Evolutionary conservation across 2,329 filamentous ascomycete species (phyloP).

Genomic region (Podosphaera xanthii): DNA sequence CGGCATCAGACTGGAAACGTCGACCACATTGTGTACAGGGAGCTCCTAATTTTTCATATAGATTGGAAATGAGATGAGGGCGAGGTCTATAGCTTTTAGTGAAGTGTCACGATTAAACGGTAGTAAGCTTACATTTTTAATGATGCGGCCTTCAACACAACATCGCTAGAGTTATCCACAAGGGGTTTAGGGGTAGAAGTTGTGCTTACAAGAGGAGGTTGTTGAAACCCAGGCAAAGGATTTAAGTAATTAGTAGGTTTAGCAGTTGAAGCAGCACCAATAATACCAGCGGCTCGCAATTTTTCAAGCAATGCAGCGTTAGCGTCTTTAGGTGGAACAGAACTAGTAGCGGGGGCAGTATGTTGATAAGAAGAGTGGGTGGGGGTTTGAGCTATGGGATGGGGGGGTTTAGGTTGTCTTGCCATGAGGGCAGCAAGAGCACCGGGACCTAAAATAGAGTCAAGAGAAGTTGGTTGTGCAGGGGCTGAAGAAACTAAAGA

Average conservation of each 20-base stretch:
- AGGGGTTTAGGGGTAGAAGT: conserved; percentile 4
- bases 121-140: conserved; percentile 44
- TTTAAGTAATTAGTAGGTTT: conserved; percentile 18
- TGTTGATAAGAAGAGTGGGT: conserved; percentile 18
- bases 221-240: conserved; percentile 18
- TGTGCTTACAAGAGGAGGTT: conserved; percentile 7
- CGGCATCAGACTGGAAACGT: conserved; percentile 54
- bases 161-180: conserved; percentile 20
- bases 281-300: conserved; percentile 43
- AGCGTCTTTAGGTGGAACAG: conserved; percentile 22
- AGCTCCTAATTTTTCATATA: conserved; percentile 66
- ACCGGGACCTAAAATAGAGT: conserved; percentile 25
- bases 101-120: background rate
- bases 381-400: conserved; percentile 24
- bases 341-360: conserved; percentile 18
- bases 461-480: conserved; percentile 22
- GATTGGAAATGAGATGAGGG: conserved; percentile 44
- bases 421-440: conserved; percentile 31
- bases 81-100: conserved; percentile 32
- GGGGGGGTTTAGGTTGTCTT: conserved; percentile 27
- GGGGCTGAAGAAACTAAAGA: conserved; percentile 8
- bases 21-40: conserved; percentile 83
- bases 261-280: conserved; percentile 25
- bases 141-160: conserved; percentile 40
- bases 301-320: conserved; percentile 32